Percentiles rank a stretch among this genome's conserved stretches.
Evolutionary conservation across 148 eudicot genomes (phyloP).

Genomic region (Persicaria tinctoria): DNA sequence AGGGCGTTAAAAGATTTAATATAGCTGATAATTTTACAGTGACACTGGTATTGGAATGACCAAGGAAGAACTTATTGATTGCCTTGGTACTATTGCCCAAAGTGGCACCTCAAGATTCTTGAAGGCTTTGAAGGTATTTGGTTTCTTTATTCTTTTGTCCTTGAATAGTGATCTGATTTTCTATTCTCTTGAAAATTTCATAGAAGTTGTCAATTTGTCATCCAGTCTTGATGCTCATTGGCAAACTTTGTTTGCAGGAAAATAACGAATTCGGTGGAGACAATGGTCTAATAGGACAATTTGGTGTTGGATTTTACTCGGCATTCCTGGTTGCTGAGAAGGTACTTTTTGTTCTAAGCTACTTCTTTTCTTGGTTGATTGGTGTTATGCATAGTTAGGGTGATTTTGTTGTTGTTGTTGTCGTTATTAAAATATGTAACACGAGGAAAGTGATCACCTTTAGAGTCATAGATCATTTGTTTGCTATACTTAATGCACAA

Average conservation of each 20-base stretch:
- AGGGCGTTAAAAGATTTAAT: neutral
- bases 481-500: neutral
- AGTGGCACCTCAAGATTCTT: conserved; percentile 97
- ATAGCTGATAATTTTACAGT: conserved; percentile 27
- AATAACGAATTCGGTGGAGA: conserved; percentile 85
- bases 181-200: neutral
- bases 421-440: neutral
- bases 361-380: neutral
- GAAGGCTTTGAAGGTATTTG: conserved; percentile 72
- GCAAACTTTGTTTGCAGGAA: conserved; percentile 43
- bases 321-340: conserved; percentile 95
- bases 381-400: neutral
- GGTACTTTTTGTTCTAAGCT: conserved; percentile 28
- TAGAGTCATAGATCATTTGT: neutral
- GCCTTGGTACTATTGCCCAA: conserved; percentile 98
- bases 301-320: conserved; percentile 99
- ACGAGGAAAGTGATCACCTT: neutral
- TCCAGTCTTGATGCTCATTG: neutral
- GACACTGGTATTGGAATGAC: conserved; percentile 99
- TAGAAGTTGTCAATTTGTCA: neutral
- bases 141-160: neutral
- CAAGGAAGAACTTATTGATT: conserved; percentile 90
- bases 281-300: conserved; percentile 92
- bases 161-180: neutral
- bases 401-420: neutral